These are phyloP conservation scores for Kodamaea laetipori DNA, from an alignment of 805 yeast species.

Conservation along the genomic window DNA sequence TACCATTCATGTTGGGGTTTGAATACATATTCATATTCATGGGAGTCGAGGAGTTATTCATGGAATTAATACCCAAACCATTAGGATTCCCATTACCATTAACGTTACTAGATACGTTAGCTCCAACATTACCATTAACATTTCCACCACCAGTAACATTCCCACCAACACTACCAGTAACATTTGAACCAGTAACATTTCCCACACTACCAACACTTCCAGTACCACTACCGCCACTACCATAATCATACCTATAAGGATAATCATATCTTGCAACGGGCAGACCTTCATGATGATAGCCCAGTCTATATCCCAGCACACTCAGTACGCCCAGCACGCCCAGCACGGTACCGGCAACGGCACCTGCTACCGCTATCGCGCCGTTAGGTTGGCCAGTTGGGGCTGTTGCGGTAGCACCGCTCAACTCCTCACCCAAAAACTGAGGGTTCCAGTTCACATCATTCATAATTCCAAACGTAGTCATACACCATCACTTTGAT, in stretches of 20 bases:
- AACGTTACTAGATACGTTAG: background rate
- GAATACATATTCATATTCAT: constrained; percentile 4
- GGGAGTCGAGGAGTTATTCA: background rate
- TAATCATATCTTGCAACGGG: too few species aligned
- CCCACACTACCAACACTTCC: background rate
- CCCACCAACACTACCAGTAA: background rate
- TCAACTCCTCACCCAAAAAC: constrained; percentile 12
- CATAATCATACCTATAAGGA: too few species aligned
- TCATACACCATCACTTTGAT: constrained; percentile 4
- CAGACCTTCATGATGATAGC: too few species aligned
- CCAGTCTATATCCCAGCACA: too few species aligned
- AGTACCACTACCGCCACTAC: background rate
- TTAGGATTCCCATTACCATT: background rate
- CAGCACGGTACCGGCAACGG: too few species aligned
- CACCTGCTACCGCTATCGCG: too few species aligned
- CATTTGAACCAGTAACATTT: background rate
- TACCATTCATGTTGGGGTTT: background rate
- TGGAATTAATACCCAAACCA: background rate
- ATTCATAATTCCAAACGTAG: constrained; percentile 8
- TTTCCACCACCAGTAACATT: background rate
- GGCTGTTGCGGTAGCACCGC: background rate
- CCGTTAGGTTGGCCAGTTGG: too few species aligned
- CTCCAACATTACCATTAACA: background rate
- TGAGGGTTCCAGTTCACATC: constrained; percentile 14
- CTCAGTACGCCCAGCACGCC: too few species aligned